These are phyloP conservation scores for Rhodosporidiobolus odoratus DNA, from an alignment of 768 basidiomycete species.

Conservation along the genomic window DNA sequence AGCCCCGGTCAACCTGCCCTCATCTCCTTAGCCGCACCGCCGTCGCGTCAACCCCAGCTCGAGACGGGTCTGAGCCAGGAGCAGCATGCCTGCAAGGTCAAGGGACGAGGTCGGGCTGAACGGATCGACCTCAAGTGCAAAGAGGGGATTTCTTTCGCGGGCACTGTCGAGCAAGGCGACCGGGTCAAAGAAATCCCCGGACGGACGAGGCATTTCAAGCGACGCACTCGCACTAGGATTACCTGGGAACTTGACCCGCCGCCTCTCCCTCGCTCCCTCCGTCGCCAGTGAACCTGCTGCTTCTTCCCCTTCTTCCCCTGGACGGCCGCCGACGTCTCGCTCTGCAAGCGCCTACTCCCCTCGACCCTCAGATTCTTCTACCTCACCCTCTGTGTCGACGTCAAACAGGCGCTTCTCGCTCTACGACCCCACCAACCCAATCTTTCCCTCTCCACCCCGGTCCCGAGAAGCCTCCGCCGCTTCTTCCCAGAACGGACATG, in stretches of 20 bases:
- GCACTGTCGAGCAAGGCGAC: not conserved
- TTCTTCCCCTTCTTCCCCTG: not conserved
- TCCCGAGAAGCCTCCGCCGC: not conserved
- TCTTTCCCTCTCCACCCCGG: conserved; percentile 11
- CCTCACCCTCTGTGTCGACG: not conserved
- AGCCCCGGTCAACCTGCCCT: too few species aligned
- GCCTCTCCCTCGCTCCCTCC: not conserved
- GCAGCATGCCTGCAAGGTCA: not conserved
- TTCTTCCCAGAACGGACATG: not conserved
- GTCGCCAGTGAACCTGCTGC: not conserved
- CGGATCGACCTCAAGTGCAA: not conserved
- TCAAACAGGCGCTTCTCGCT: not conserved
- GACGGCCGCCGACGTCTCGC: not conserved
- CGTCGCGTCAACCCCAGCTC: too few species aligned
- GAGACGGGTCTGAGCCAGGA: too few species aligned
- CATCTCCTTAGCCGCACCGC: too few species aligned
- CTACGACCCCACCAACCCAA: conserved; percentile 4
- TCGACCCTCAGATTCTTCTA: not conserved
- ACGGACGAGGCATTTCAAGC: not conserved
- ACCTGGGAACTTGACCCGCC: not conserved
- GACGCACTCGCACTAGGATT: not conserved
- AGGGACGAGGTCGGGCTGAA: too few species aligned
- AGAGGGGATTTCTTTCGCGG: not conserved
- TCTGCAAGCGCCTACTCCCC: not conserved
- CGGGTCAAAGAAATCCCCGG: not conserved